These are phyloP conservation scores for Aphanoascus verrucosus DNA, from an alignment of 2,329 filamentous ascomycete genomes.

Conservation along the genomic window DNA sequence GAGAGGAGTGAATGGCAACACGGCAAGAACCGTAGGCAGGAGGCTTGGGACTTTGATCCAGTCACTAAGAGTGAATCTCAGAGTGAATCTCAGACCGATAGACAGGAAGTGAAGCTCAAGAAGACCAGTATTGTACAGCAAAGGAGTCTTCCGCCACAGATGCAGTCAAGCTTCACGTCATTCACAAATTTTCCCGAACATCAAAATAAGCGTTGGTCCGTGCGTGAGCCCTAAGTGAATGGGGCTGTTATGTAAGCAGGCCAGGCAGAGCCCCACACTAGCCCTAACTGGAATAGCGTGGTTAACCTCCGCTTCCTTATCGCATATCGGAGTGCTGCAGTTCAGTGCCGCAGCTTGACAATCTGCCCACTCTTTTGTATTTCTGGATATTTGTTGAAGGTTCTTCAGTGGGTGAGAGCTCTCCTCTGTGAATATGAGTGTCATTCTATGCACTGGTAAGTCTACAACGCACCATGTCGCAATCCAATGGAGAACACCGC, in stretches of 20 bases:
- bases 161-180: background rate
- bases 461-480: constrained; percentile 4
- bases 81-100: background rate
- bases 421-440: constrained; percentile 43
- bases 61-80: background rate
- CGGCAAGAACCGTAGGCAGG: background rate
- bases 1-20: background rate
- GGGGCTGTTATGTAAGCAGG: background rate
- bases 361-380: background rate
- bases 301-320: background rate
- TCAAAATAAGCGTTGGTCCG: constrained; percentile 8
- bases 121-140: background rate
- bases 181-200: background rate
- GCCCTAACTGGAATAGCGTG: background rate
- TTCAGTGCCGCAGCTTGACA: background rate
- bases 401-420: background rate
- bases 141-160: background rate
- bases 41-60: background rate
- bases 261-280: background rate
- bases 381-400: background rate
- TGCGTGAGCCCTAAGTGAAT: background rate
- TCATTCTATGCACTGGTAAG: constrained; percentile 57
- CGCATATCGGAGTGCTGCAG: too few relatives aligned
- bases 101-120: background rate
- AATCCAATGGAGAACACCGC: constrained; percentile 13